Conservation (phyloP, 2,329 filamentous ascomycete genomes). For the Cladosporium sp. region DNA sequence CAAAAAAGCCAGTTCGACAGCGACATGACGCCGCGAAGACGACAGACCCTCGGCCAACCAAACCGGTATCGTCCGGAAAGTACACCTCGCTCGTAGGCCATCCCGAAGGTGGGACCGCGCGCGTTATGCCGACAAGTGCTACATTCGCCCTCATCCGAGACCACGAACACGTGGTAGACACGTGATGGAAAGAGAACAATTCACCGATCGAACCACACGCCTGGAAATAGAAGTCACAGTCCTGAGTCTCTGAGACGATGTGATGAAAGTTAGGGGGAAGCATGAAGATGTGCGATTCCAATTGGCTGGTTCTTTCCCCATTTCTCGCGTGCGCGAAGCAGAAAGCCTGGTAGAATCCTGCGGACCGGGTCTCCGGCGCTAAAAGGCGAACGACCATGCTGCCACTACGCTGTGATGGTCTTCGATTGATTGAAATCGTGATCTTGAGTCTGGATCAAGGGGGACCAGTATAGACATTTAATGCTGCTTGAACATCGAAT, state of each 20-base stretch:
- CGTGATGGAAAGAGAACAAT: neutral
- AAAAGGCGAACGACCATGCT: neutral
- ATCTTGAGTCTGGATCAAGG: neutral
- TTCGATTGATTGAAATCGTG: neutral
- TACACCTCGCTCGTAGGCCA: too few relatives aligned
- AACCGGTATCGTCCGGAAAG: neutral
- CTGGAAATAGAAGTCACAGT: neutral
- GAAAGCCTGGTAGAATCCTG: neutral
- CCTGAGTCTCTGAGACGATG: neutral
- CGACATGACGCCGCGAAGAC: neutral
- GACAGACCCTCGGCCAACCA: neutral
- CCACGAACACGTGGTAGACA: neutral
- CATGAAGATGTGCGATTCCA: neutral
- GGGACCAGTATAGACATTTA: neutral
- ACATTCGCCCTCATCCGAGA: neutral
- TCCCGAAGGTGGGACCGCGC: neutral
- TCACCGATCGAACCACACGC: neutral
- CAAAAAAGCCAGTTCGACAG: neutral
- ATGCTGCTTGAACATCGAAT: neutral
- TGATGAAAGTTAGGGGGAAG: neutral
- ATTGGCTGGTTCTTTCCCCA: neutral
- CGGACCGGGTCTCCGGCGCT: neutral
- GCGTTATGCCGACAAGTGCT: neutral
- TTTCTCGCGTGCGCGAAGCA: neutral
- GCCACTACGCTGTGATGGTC: neutral